Percentiles rank a stretch among this genome's conserved stretches.
Conservation (phyloP, 768 basidiomycete genomes). For the Myochromella boudieri region DNA sequence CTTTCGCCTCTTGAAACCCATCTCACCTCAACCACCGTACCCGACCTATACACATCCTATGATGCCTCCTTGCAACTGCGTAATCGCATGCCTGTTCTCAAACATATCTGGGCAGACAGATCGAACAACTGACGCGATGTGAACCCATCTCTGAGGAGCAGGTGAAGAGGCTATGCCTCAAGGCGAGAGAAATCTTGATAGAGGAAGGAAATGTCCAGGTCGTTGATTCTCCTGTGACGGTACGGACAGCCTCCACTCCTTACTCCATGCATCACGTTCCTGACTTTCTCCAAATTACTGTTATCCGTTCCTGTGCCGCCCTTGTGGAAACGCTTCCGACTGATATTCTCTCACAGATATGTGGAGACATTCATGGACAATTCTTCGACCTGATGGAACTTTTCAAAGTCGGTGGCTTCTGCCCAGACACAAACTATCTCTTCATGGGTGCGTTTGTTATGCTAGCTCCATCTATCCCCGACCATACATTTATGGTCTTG, state of each 20-base stretch:
- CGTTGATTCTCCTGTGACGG: slow-evolving; percentile 95
- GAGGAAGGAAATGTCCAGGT: slow-evolving; percentile 95
- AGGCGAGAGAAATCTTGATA: slow-evolving; percentile 94
- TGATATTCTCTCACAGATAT: slow-evolving; percentile 51
- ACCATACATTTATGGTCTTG: too few relatives aligned
- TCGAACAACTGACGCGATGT: slow-evolving; percentile 90
- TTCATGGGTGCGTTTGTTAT: slow-evolving; percentile 76
- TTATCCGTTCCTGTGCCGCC: slow-evolving; percentile 17
- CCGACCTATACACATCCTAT: background rate
- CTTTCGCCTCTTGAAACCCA: slow-evolving; percentile 1
- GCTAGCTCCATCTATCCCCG: too few relatives aligned
- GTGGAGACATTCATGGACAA: slow-evolving; percentile 96
- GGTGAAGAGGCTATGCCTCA: slow-evolving; percentile 92
- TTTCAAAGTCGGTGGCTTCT: slow-evolving; percentile 89
- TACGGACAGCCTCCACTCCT: slow-evolving; percentile 39
- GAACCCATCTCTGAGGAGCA: slow-evolving; percentile 95
- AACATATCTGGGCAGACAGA: slow-evolving; percentile 65
- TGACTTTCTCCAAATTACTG: slow-evolving; percentile 3
- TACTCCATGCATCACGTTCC: slow-evolving; percentile 8
- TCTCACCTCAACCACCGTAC: background rate
- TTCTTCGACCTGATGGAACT: slow-evolving; percentile 97
- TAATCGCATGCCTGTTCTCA: background rate
- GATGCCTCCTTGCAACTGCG: slow-evolving; percentile 5
- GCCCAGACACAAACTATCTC: slow-evolving; percentile 92
- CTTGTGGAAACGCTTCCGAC: background rate